Percentiles rank a stretch among this genome's conserved stretches.
Evolutionary conservation across 2,329 filamentous ascomycete species (phyloP).

Genomic region (Reticulascus tulasneorum): DNA sequence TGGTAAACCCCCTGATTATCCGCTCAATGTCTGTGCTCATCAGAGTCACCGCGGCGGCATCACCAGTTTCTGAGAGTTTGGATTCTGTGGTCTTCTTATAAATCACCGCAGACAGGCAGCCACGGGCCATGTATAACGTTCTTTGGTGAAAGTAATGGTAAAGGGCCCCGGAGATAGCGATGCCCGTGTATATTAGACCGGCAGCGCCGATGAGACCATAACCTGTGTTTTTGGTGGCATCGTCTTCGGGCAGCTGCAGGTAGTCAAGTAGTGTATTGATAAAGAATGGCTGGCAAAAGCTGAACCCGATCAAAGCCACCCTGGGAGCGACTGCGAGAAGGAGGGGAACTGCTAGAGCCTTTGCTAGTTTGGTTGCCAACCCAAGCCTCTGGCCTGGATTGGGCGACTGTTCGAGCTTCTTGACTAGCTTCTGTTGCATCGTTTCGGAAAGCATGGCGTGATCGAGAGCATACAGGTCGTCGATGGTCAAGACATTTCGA

Average conservation of each 20-base stretch:
- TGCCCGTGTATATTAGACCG: slow-evolving; percentile 25
- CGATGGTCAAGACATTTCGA: slow-evolving; percentile 21
- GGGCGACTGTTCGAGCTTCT: slow-evolving; percentile 10
- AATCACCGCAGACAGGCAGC: slow-evolving; percentile 23
- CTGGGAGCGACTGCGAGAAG: slow-evolving; percentile 32
- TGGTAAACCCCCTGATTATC: slow-evolving; percentile 23
- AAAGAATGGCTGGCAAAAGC: slow-evolving; percentile 39
- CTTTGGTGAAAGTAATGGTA: slow-evolving; percentile 27
- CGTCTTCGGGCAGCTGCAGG: slow-evolving; percentile 21
- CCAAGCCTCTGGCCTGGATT: slow-evolving; percentile 17
- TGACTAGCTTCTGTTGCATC: slow-evolving; percentile 14
- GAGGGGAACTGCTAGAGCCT: slow-evolving; percentile 26
- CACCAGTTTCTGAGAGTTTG: slow-evolving; percentile 17
- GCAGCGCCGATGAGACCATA: slow-evolving; percentile 30
- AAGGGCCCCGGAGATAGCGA: slow-evolving; percentile 27
- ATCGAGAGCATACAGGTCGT: slow-evolving; percentile 30
- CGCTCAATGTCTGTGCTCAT: slow-evolving; percentile 35
- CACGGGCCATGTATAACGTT: slow-evolving; percentile 23
- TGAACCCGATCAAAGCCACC: slow-evolving; percentile 33
- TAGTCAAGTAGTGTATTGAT: slow-evolving; percentile 33
- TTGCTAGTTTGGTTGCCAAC: slow-evolving; percentile 22
- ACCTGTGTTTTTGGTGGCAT: slow-evolving; percentile 17
- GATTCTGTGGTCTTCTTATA: slow-evolving; percentile 27
- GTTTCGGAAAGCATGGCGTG: slow-evolving; percentile 18
- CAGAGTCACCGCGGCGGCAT: slow-evolving; percentile 29